These are phyloP conservation scores for Monosporascus sp. DNA, from an alignment of 2,329 filamentous ascomycete genomes.

Conservation along the genomic window DNA sequence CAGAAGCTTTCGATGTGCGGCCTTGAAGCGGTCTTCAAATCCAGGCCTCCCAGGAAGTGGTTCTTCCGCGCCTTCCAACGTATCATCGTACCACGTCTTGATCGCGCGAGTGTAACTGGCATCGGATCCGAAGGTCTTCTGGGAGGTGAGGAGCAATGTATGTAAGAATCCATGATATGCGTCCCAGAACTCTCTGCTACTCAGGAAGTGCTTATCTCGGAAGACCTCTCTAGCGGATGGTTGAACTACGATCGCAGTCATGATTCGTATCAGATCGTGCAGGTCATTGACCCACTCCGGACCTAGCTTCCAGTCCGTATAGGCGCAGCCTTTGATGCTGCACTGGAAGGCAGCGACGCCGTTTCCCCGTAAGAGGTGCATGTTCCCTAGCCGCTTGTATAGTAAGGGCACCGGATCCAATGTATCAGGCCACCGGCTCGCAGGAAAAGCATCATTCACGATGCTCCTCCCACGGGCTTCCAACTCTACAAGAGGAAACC, in stretches of 20 bases:
- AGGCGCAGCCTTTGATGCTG: constrained; percentile 20
- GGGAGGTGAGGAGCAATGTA: constrained; percentile 10
- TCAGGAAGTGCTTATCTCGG: constrained; percentile 7
- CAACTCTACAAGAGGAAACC: constrained; percentile 2
- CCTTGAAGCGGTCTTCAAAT: constrained; percentile 17
- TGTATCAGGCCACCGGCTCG: constrained; percentile 20
- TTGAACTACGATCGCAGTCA: constrained; percentile 12
- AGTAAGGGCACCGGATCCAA: constrained; percentile 23
- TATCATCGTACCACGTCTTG: constrained; percentile 9
- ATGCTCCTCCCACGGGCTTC: constrained; percentile 9
- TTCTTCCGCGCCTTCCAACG: constrained; percentile 5
- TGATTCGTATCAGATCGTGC: constrained; percentile 13
- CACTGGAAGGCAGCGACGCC: constrained; percentile 16
- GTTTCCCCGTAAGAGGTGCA: constrained; percentile 16
- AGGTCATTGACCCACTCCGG: constrained; percentile 23
- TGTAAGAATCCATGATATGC: constrained; percentile 19
- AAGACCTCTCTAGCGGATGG: constrained; percentile 5
- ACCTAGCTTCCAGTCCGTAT: constrained; percentile 8
- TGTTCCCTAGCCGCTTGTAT: constrained; percentile 15
- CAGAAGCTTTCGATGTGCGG: constrained; percentile 18
- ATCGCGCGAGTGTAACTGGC: constrained; percentile 15
- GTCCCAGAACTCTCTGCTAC: constrained; percentile 10
- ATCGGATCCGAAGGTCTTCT: constrained; percentile 16
- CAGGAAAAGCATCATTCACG: constrained; percentile 8
- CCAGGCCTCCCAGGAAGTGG: constrained; percentile 6